Evolutionary conservation across 345 rosid genomes (phyloP).

Genomic region (Moricandia moricandioides): DNA sequence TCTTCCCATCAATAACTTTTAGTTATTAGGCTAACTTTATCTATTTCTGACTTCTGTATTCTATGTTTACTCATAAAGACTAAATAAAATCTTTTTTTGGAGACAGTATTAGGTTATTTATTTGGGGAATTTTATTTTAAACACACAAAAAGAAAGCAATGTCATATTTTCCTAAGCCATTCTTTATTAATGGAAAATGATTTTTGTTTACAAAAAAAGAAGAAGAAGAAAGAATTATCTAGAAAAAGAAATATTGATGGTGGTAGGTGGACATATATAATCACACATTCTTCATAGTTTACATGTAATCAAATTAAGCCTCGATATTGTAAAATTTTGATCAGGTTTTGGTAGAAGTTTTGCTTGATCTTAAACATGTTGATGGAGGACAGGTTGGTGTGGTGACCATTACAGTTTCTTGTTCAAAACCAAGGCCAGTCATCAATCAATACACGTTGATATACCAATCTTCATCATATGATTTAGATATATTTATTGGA

Average conservation of each 20-base stretch:
- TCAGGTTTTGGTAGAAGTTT: not conserved
- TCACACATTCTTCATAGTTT: not conserved
- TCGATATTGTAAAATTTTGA: not conserved
- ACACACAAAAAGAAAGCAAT: not conserved
- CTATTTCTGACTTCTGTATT: not conserved
- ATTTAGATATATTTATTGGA: not conserved
- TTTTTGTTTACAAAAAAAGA: not conserved
- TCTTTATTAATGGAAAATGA: not conserved
- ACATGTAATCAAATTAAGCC: not conserved
- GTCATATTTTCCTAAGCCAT: not conserved
- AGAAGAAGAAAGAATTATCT: not conserved
- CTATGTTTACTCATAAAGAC: not conserved
- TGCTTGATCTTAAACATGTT: not conserved
- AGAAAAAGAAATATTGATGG: not conserved
- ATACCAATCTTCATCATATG: not conserved
- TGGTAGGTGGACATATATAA: not conserved
- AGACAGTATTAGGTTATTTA: not conserved
- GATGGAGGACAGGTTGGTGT: slow-evolving; percentile 87
- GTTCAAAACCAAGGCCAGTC: slow-evolving; percentile 68
- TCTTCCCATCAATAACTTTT: slow-evolving; percentile 18
- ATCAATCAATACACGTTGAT: not conserved
- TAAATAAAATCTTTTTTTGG: not conserved
- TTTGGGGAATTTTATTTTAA: not conserved
- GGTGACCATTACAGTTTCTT: slow-evolving; percentile 50
- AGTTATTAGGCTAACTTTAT: slow-evolving; percentile 6